phyloP scores from a whole-genome alignment of 805 yeast genomes.

The Torulaspora quercuum region DNA sequence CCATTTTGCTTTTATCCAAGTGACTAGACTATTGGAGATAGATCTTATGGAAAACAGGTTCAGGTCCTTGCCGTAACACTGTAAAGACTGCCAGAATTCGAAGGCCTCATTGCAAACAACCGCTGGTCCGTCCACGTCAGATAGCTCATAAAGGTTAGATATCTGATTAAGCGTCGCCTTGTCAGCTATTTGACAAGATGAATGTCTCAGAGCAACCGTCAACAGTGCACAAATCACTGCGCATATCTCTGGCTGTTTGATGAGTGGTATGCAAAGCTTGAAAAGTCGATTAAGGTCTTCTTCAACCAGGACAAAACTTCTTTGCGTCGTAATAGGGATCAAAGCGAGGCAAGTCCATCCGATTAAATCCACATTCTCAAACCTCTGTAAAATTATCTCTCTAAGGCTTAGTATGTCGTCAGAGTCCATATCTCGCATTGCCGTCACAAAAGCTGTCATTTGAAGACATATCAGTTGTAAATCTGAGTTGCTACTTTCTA shows the following conservation, averaged over 20 bases:
- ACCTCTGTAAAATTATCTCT: conserved; percentile 14
- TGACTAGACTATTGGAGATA: conserved; percentile 37
- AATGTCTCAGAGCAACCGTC: conserved; percentile 22
- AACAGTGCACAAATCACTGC: conserved; percentile 28
- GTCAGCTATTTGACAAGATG: conserved; percentile 34
- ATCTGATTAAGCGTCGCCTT: conserved; percentile 44
- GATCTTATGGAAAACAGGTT: conserved; percentile 34
- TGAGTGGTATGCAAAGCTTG: conserved; percentile 36
- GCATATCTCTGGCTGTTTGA: conserved; percentile 27
- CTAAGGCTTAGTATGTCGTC: conserved; percentile 9
- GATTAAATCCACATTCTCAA: conserved; percentile 18
- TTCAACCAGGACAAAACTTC: conserved; percentile 4
- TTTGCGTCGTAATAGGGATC: conserved; percentile 25
- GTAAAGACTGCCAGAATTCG: conserved; percentile 50
- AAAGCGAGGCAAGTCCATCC: conserved; percentile 26
- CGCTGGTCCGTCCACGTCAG: conserved; percentile 62
- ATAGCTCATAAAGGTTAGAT: conserved; percentile 48
- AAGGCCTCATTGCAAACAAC: conserved; percentile 45
- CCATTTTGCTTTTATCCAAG: conserved; percentile 56
- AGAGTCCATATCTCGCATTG: conserved; percentile 8
- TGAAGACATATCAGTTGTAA: conserved; percentile 23
- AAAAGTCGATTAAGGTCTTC: conserved; percentile 26
- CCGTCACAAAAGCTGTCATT: conserved; percentile 19
- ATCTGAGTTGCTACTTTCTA: conserved; percentile 12
- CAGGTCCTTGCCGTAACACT: conserved; percentile 38